Evolutionary conservation across 2,329 filamentous ascomycete genomes (phyloP).

Genomic region (Emergomyces orientalis): DNA sequence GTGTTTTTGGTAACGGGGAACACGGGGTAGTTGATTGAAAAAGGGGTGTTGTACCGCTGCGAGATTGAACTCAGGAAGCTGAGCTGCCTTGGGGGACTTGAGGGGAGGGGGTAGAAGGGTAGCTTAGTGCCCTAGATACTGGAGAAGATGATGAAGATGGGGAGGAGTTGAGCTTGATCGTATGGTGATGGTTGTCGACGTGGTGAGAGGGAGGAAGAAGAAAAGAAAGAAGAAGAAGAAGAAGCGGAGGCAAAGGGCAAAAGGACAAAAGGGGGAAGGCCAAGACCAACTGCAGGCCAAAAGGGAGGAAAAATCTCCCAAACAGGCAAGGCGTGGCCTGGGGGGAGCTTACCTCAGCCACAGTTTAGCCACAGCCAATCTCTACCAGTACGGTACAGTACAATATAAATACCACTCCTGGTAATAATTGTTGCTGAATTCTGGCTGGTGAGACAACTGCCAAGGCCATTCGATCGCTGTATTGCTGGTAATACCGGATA

Average conservation of each 20-base stretch:
- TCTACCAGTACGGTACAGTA: neutral
- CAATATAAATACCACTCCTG: neutral
- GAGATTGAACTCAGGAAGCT: conserved; percentile 55
- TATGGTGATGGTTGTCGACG: conserved; percentile 17
- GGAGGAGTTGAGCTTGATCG: conserved; percentile 20
- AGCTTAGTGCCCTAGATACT: conserved; percentile 80
- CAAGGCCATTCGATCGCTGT: neutral
- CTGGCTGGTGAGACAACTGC: neutral
- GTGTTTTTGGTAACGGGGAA: conserved; percentile 10
- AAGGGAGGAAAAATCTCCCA: neutral
- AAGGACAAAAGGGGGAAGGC: neutral
- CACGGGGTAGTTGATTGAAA: conserved; percentile 21
- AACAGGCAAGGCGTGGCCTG: neutral
- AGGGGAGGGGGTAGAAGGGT: conserved; percentile 64
- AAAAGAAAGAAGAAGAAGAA: conserved; percentile 14
- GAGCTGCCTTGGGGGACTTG: conserved; percentile 39
- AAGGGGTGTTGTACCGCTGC: conserved; percentile 30
- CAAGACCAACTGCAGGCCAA: neutral
- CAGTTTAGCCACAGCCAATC: neutral
- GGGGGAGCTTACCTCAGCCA: neutral
- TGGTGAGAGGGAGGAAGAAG: conserved; percentile 15
- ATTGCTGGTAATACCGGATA: neutral
- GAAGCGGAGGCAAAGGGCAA: conserved; percentile 8
- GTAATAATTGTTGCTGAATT: neutral
- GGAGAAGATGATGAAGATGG: conserved; percentile 20